Conservation (phyloP, 2,329 filamentous ascomycete genomes). For the Aspergillaceae sp. region DNA sequence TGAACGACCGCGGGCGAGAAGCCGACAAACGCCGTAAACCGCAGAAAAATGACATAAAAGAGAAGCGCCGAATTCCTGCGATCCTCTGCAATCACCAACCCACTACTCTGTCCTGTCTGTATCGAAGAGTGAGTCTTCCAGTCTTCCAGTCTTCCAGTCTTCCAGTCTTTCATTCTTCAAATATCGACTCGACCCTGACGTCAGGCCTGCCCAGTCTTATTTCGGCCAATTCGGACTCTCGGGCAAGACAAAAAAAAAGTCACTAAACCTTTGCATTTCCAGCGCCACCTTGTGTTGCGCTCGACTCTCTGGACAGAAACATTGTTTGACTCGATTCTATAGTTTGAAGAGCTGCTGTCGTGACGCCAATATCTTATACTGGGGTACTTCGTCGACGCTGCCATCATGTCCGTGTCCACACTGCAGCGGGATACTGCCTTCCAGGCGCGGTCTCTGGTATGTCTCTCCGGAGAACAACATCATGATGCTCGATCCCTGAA, state of each 20-base stretch:
- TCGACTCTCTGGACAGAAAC: neutral
- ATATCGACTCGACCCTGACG: conserved; percentile 3
- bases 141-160: no score
- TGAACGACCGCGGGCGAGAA: no score
- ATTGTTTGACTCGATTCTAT: neutral
- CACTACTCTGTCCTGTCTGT: no score
- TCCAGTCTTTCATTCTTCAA: no score
- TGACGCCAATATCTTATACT: conserved; percentile 5
- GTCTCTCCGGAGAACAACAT: conserved; percentile 6
- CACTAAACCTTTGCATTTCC: neutral
- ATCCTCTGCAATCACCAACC: no score
- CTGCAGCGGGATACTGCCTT: conserved; percentile 37
- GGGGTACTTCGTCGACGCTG: conserved; percentile 2
- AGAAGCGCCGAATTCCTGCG: no score
- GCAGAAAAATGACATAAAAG: no score
- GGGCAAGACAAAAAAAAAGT: neutral
- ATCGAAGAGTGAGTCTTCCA: neutral
- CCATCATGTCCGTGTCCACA: conserved; percentile 36
- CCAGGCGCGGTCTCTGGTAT: conserved; percentile 41
- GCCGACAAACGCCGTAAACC: no score
- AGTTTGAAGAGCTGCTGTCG: neutral
- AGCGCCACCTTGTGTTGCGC: neutral
- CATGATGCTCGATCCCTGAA: neutral
- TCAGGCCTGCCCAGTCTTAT: neutral
- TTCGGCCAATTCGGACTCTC: neutral